Percentiles rank a stretch among this genome's conserved stretches.
phyloP scores from a whole-genome alignment of 495 filamentous ascomycete genomes.

The Hypoxylon trugodes region DNA sequence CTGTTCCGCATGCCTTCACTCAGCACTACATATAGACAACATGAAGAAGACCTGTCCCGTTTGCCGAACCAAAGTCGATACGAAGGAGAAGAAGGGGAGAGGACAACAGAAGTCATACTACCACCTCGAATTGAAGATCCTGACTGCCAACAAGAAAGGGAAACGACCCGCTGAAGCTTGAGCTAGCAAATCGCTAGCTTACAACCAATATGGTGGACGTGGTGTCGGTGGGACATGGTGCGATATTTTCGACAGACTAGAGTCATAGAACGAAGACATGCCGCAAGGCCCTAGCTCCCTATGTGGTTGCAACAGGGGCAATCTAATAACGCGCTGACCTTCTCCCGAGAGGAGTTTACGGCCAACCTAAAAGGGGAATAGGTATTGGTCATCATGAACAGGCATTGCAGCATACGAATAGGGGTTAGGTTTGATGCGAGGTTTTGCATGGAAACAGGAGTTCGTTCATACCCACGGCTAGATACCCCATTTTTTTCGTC shows the following conservation, averaged over 20 bases:
- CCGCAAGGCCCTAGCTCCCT: neutral
- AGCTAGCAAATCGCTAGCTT: neutral
- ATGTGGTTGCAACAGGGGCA: neutral
- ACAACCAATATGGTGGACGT: conserved; percentile 37
- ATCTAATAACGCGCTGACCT: neutral
- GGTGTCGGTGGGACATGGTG: conserved; percentile 8
- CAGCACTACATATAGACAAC: conserved; percentile 69
- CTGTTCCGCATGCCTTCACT: conserved; percentile 81
- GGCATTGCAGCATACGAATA: conserved; percentile 19
- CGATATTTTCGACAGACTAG: neutral
- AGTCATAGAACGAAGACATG: neutral
- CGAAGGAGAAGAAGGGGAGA: conserved; percentile 53
- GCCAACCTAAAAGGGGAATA: neutral
- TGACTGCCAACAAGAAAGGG: conserved; percentile 58
- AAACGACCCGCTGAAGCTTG: conserved; percentile 46
- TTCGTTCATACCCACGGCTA: conserved; percentile 31
- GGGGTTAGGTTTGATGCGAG: conserved; percentile 4
- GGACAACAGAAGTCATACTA: conserved; percentile 58
- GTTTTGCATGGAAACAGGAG: conserved; percentile 37
- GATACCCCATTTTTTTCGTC: conserved; percentile 34
- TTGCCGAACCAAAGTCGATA: conserved; percentile 65
- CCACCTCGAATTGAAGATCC: conserved; percentile 68
- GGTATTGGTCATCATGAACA: conserved; percentile 3
- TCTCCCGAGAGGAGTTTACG: neutral
- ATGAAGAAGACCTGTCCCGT: conserved; percentile 60